Conservation (phyloP, 1,284 basidiomycete genomes). For the Cystobasidium pallidum region DNA sequence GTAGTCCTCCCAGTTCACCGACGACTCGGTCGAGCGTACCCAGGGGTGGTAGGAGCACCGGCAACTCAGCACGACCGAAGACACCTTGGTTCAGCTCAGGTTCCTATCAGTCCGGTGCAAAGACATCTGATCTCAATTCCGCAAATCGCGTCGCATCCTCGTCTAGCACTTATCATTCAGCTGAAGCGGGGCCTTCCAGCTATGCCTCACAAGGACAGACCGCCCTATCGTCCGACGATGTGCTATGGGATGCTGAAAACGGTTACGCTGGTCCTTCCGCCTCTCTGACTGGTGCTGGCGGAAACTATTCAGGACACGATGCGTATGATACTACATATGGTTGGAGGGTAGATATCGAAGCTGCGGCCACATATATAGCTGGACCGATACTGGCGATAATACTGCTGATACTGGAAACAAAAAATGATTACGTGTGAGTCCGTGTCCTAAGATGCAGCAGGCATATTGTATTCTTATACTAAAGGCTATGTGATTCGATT, state of each 20-base stretch:
- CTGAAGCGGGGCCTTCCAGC: conserved; percentile 10
- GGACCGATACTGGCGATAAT: conserved; percentile 75
- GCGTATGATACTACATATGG: conserved; percentile 57
- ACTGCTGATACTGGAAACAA: conserved; percentile 73
- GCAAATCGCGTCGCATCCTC: conserved; percentile 24
- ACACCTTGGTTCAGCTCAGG: conserved; percentile 42
- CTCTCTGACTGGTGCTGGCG: conserved; percentile 3
- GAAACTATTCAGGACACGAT: conserved; percentile 23
- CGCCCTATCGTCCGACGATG: conserved; percentile 21
- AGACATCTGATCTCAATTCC: conserved; percentile 22
- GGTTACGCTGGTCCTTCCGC: conserved; percentile 18
- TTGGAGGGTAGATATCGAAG: conserved; percentile 70
- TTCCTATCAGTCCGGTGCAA: conserved; percentile 37
- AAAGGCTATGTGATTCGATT: no score
- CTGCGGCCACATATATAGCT: conserved; percentile 69
- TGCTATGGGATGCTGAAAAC: conserved; percentile 39
- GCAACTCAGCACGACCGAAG: conserved; percentile 30
- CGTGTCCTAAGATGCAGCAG: no score
- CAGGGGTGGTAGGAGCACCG: not conserved
- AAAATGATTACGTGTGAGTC: conserved; percentile 77
- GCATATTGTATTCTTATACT: no score
- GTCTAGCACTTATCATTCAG: conserved; percentile 20
- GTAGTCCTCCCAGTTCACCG: conserved; percentile 30
- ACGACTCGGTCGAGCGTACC: not conserved
- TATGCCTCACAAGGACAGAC: conserved; percentile 3